A percentile compares a stretch with the other conserved stretches of the same genome.
These are phyloP conservation scores for Kregervanrija delftensis DNA, from an alignment of 805 yeast species.

Conservation along the genomic window DNA sequence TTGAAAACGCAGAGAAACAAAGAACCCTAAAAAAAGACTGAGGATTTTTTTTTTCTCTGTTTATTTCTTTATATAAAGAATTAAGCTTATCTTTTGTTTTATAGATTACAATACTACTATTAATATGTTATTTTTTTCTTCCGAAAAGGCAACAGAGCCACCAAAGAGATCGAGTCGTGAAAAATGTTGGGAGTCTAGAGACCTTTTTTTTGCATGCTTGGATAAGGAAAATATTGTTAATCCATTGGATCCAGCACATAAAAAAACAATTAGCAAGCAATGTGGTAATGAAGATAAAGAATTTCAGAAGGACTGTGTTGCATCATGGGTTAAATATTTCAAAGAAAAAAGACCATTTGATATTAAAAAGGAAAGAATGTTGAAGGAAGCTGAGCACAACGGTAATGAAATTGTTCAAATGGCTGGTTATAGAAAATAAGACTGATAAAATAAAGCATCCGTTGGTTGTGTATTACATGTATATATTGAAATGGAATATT, in stretches of 20 bases:
- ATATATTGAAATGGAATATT: too few relatives aligned
- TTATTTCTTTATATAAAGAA: too few relatives aligned
- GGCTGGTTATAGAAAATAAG: conserved; percentile 20
- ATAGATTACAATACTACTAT: too few relatives aligned
- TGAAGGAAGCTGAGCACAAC: conserved; percentile 63
- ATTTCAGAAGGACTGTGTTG: conserved; percentile 72
- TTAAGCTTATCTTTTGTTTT: too few relatives aligned
- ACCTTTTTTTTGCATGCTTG: conserved; percentile 66
- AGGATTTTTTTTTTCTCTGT: too few relatives aligned
- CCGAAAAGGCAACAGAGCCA: conserved; percentile 27
- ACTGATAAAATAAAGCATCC: too few relatives aligned
- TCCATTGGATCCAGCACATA: conserved; percentile 48
- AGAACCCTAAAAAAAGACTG: conserved; percentile 73
- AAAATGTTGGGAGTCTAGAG: conserved; percentile 89
- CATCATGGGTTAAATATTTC: conserved; percentile 85
- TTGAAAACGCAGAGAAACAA: conserved; percentile 90
- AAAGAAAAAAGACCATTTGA: conserved; percentile 85
- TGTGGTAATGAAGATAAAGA: conserved; percentile 54
- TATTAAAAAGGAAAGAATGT: conserved; percentile 56
- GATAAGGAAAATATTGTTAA: conserved; percentile 61
- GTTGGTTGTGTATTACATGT: background rate
- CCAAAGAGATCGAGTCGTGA: conserved; percentile 61
- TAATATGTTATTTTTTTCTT: conserved; percentile 31
- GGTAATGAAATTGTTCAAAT: conserved; percentile 39
- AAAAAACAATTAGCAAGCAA: conserved; percentile 34